A percentile compares a stretch with the other conserved stretches of the same genome.
Conservation (phyloP, 1,139 yeast genomes). For the Magnusiomyces sp. region DNA sequence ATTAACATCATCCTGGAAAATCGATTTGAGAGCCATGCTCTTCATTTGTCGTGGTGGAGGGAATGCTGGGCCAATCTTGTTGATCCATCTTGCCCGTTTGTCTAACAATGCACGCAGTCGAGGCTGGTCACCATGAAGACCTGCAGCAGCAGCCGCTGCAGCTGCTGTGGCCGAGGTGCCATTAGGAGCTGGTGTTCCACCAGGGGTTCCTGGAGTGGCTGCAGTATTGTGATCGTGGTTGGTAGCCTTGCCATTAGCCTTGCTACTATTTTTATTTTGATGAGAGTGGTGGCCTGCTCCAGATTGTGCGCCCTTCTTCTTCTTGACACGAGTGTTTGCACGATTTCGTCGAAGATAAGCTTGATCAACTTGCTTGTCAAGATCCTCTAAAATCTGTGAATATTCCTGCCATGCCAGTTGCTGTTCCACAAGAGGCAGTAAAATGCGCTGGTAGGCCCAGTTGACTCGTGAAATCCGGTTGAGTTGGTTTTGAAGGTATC, state of each 20-base stretch:
- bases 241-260: constrained; percentile 3
- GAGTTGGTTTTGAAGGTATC: constrained; percentile 63
- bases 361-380: constrained; percentile 95
- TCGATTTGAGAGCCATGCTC: constrained; percentile 62
- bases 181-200: constrained; percentile 15
- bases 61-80: constrained; percentile 80
- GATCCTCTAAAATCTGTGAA: constrained; percentile 77
- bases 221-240: background rate
- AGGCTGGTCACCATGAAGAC: no score
- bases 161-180: constrained; percentile 38
- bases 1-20: constrained; percentile 38
- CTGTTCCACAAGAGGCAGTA: constrained; percentile 74
- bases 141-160: constrained; percentile 36
- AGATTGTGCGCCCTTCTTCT: constrained; percentile 32
- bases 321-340: constrained; percentile 75
- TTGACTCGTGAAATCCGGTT: constrained; percentile 55
- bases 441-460: constrained; percentile 52
- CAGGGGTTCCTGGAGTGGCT: constrained; percentile 4
- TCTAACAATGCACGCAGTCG: constrained; percentile 75
- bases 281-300: constrained; percentile 7
- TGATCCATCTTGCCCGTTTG: constrained; percentile 82
- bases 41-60: constrained; percentile 53
- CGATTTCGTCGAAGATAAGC: constrained; percentile 79
- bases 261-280: constrained; percentile 1
- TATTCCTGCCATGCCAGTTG: constrained; percentile 96